Evolutionary conservation across 768 basidiomycete species (phyloP).

Genomic region (Aureoboletus auriporus): DNA sequence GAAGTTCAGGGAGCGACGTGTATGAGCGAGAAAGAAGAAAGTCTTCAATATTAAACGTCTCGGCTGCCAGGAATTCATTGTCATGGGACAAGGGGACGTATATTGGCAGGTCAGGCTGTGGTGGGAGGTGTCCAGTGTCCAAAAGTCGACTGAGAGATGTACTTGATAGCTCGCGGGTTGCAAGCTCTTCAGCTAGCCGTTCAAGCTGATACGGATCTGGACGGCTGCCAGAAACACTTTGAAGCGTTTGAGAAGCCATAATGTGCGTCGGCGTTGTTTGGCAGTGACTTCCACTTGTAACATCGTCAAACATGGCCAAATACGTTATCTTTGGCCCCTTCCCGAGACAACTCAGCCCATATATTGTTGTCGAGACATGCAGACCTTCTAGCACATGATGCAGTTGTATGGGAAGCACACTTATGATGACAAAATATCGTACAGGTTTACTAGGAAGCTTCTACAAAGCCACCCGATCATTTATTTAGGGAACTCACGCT

Average conservation of each 20-base stretch:
- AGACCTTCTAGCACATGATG: no score
- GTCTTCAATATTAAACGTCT: constrained; percentile 74
- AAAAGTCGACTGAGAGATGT: constrained; percentile 5
- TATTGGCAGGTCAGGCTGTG: constrained; percentile 51
- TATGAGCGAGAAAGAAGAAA: constrained; percentile 86
- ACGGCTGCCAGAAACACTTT: constrained; percentile 8
- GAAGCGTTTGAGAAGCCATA: constrained; percentile 19
- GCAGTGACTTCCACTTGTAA: constrained; percentile 24
- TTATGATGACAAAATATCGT: no score
- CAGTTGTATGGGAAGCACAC: no score
- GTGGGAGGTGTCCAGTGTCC: constrained; percentile 6
- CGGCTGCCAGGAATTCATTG: constrained; percentile 66
- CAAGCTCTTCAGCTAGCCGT: constrained; percentile 71
- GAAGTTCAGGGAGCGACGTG: constrained; percentile 82
- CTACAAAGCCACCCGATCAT: no score
- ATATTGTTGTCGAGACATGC: no score
- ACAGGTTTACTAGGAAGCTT: no score
- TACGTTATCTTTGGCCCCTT: not conserved
- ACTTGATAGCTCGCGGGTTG: constrained; percentile 42
- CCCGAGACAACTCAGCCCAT: no score
- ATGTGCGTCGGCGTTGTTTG: constrained; percentile 12
- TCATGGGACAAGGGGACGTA: constrained; percentile 74
- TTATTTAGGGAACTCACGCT: no score
- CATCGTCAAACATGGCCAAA: constrained; percentile 16
- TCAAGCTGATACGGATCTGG: constrained; percentile 65